These are phyloP conservation scores for Aplosporella prunicola DNA, from an alignment of 2,329 filamentous ascomycete species.

Conservation along the genomic window DNA sequence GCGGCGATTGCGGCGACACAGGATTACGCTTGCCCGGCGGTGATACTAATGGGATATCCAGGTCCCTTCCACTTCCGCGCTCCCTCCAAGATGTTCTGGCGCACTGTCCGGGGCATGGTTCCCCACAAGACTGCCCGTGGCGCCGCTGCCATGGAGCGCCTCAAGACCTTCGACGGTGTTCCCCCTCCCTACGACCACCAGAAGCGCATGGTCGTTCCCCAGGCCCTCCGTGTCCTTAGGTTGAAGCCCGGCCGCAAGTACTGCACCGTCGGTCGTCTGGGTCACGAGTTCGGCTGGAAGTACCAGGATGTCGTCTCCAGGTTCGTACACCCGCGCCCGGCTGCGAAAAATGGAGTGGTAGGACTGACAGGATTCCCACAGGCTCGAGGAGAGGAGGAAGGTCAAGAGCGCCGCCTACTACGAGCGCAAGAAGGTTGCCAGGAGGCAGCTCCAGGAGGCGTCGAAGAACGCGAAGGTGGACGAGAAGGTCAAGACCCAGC, in stretches of 20 bases:
- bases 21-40: not conserved
- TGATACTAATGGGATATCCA: constrained; percentile 31
- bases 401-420: constrained; percentile 99
- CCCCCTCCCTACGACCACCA: constrained; percentile 98
- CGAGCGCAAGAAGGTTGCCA: constrained; percentile 97
- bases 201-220: constrained; percentile 99
- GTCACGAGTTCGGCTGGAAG: constrained; percentile 99
- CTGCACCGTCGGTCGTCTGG: constrained; percentile 96
- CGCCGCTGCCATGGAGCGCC: constrained; percentile 90
- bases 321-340: constrained; percentile 54
- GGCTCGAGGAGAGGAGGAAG: constrained; percentile 99
- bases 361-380: constrained; percentile 33
- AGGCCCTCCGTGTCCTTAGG: constrained; percentile 91
- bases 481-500: constrained; percentile 76
- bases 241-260: constrained; percentile 99
- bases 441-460: constrained; percentile 82
- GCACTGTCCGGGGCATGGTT: constrained; percentile 99
- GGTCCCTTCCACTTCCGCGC: constrained; percentile 99
- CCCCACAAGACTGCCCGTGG: constrained; percentile 99
- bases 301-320: constrained; percentile 98
- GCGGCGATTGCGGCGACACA: too few species aligned
- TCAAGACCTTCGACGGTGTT: constrained; percentile 99
- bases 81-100: constrained; percentile 99
- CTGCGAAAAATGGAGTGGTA: not conserved
- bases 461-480: constrained; percentile 86